Evolutionary conservation across 2,329 filamentous ascomycete species (phyloP), one percentile per base, ranked within the genome.

Genomic region (Thelonectria blattea): DNA sequence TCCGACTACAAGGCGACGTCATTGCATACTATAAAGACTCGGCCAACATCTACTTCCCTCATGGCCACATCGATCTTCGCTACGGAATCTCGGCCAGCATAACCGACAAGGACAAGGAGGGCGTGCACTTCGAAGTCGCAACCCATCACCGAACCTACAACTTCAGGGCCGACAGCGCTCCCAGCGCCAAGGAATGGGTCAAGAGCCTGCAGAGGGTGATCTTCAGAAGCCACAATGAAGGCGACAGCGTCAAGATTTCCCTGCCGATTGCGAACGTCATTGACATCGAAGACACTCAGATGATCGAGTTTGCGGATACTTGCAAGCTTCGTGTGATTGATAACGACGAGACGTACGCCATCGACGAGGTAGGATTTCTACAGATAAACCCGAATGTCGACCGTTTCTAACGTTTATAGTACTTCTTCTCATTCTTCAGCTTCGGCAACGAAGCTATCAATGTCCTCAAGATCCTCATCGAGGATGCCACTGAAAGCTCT

Each of bases 381-480:
- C 2, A 9, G 24, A 14, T 6, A 6, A 24, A 6, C 1, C 18
- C 30, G 20, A 27, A n/a, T 41, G 9, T 24, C 12, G 7, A 15
- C 4, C 37, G 6, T 45, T 43, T 30, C 64, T 68, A 37, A 66
- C 48, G 7, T 3, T n/a, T 9, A 46, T 11, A 93, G 88, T 97
- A 98, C 74, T 98, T 96, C 74, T 98, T 99, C 75, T 95, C 93
- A 0, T 98, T 98, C 77, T 97, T 97, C 74, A 90, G 87, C 67
- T 89, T 89, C 64, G 93, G 93, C 7, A 88, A 91, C 69, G 91
- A 97, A 69, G 94, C 92, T 14, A 86, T 96, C 64, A 87, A 89
- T 51, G 85, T 95, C 2, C 81, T 99, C 52, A 91, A 87, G 63
- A 85, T 87, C 43, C 80, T 96, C 54, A 84, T 93, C 10, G 88